These are phyloP conservation scores for Begonia loranthoides DNA, from an alignment of 306 rosid genomes.

Conservation along the genomic window DNA sequence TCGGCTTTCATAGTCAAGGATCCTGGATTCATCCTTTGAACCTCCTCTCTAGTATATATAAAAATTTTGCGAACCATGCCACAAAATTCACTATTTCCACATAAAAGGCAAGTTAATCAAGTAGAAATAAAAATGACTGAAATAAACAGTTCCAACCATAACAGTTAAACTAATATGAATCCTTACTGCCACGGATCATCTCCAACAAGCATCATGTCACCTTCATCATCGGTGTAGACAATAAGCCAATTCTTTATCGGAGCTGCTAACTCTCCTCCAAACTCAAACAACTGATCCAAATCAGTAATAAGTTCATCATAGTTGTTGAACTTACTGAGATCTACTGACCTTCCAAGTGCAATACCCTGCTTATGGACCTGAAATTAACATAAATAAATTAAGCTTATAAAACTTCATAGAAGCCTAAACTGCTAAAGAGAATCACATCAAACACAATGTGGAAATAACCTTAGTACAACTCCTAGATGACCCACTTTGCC, in stretches of 20 bases:
- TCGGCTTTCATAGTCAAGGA: slow-evolving; percentile 46
- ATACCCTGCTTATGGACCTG: slow-evolving; percentile 99
- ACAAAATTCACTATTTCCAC: slow-evolving; percentile 63
- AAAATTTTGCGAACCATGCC: slow-evolving; percentile 84
- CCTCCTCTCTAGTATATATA: slow-evolving; percentile 85
- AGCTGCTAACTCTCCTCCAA: slow-evolving; percentile 65
- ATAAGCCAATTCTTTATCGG: slow-evolving; percentile 69
- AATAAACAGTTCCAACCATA: not conserved
- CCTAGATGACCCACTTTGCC: slow-evolving; percentile 47
- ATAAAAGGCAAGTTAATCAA: slow-evolving; percentile 1
- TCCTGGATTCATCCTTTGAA: slow-evolving; percentile 81
- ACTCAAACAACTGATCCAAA: slow-evolving; percentile 68
- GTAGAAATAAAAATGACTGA: not conserved
- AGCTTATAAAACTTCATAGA: slow-evolving; percentile 3
- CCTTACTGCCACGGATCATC: slow-evolving; percentile 99
- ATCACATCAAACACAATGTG: not conserved
- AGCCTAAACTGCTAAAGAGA: not conserved
- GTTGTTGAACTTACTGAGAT: slow-evolving; percentile 68
- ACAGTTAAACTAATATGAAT: slow-evolving; percentile 3
- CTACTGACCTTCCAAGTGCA: slow-evolving; percentile 92
- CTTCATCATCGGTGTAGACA: slow-evolving; percentile 84
- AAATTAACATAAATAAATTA: slow-evolving; percentile 11
- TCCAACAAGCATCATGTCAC: slow-evolving; percentile 98
- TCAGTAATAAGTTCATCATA: slow-evolving; percentile 67
- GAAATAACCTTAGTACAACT: slow-evolving; percentile 68